phyloP scores from a whole-genome alignment of 371 early-diverging fungal species.

The Rhizopus microsporus region DNA sequence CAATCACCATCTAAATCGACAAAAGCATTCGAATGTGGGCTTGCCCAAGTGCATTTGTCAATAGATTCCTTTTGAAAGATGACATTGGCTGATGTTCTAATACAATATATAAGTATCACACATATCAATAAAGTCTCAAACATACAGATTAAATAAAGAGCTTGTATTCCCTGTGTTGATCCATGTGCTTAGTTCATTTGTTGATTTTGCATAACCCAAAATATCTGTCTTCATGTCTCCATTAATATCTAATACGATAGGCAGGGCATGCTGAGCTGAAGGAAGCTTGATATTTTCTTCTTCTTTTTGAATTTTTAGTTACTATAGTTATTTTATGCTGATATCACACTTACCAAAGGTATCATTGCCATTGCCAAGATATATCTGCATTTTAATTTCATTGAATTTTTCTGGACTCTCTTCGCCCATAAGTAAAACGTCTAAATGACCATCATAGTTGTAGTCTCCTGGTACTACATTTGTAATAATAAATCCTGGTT shows the following conservation, averaged over 20 bases:
- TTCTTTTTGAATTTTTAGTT: neutral
- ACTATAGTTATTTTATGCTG: neutral
- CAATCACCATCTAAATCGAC: slow-evolving; percentile 93
- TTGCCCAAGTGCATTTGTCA: slow-evolving; percentile 63
- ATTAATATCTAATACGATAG: slow-evolving; percentile 78
- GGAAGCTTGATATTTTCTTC: slow-evolving; percentile 41
- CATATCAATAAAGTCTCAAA: neutral
- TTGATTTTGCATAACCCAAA: slow-evolving; percentile 66
- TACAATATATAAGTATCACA: neutral
- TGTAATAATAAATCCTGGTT: slow-evolving; percentile 57
- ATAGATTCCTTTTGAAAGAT: slow-evolving; percentile 25
- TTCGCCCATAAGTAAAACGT: slow-evolving; percentile 77
- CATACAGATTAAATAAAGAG: slow-evolving; percentile 42
- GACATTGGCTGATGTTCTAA: slow-evolving; percentile 34
- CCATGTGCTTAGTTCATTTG: slow-evolving; percentile 55
- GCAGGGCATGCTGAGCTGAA: slow-evolving; percentile 63
- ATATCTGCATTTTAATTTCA: slow-evolving; percentile 69
- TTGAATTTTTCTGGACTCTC: slow-evolving; percentile 31
- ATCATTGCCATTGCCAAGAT: slow-evolving; percentile 68
- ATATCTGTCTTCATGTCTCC: slow-evolving; percentile 82
- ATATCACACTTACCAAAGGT: slow-evolving; percentile 54
- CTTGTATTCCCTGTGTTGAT: slow-evolving; percentile 40
- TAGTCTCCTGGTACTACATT: slow-evolving; percentile 85
- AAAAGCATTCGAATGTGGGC: slow-evolving; percentile 90
- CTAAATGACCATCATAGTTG: slow-evolving; percentile 84